Conservation (phyloP, 768 basidiomycete species). For the Rhodosporidiobolus odoratus region DNA sequence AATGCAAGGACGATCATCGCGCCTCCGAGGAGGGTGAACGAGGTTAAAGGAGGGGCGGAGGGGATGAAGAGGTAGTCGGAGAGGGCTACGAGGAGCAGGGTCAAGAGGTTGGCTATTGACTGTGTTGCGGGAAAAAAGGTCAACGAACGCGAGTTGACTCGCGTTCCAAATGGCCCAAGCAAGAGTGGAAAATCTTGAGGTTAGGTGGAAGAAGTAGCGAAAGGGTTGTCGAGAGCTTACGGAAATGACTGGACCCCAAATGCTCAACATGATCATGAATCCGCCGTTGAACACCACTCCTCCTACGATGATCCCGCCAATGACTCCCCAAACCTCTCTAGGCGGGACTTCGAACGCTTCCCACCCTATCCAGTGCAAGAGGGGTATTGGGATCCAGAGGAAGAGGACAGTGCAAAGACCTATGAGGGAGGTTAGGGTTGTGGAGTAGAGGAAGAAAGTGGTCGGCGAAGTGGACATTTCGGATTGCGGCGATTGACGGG, state of each 20-base stretch:
- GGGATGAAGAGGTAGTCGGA: constrained; percentile 68
- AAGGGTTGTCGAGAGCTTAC: neutral
- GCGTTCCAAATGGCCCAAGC: constrained; percentile 52
- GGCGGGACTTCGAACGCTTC: constrained; percentile 67
- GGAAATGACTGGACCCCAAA: constrained; percentile 37
- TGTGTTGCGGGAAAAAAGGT: constrained; percentile 84
- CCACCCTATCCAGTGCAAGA: constrained; percentile 62
- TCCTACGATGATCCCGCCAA: constrained; percentile 63
- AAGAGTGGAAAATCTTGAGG: neutral
- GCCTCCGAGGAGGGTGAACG: constrained; percentile 70
- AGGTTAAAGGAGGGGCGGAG: constrained; percentile 55
- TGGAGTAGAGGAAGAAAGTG: constrained; percentile 73
- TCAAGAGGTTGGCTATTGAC: constrained; percentile 87
- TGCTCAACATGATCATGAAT: constrained; percentile 36
- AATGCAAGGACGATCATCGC: constrained; percentile 77
- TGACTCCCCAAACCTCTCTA: constrained; percentile 51
- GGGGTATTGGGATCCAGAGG: constrained; percentile 72
- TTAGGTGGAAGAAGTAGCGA: neutral
- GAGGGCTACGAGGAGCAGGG: constrained; percentile 79
- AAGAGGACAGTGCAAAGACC: constrained; percentile 67
- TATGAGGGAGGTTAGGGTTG: constrained; percentile 71
- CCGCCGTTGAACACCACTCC: constrained; percentile 57
- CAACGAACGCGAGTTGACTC: no score
- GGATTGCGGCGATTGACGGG: neutral
- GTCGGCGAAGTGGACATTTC: constrained; percentile 58